Evolutionary conservation across 306 rosid genomes (phyloP).

Genomic region (Inga laurina): DNA sequence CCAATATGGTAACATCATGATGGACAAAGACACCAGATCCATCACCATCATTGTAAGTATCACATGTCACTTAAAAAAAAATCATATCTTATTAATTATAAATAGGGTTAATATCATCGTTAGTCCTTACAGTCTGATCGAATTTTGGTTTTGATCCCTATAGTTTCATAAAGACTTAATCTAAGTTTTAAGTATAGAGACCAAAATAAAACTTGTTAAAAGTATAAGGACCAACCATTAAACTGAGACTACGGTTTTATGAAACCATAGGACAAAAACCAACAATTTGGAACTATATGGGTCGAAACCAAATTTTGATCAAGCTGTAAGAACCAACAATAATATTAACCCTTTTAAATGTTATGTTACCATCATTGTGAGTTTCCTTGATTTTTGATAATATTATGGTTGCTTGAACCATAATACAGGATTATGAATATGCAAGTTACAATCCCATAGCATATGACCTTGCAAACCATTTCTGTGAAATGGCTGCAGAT

Average conservation of each 20-base stretch:
- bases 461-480: slow-evolving; percentile 69
- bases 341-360: background rate
- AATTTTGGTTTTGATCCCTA: too few relatives aligned
- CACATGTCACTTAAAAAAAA: background rate
- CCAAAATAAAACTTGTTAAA: too few relatives aligned
- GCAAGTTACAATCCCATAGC: slow-evolving; percentile 64
- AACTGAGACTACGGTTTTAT: too few relatives aligned
- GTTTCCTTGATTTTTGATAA: background rate
- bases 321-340: too few relatives aligned
- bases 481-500: slow-evolving; percentile 73
- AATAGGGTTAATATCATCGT: too few relatives aligned
- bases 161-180: too few relatives aligned
- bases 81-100: background rate
- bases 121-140: too few relatives aligned
- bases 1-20: slow-evolving; percentile 79
- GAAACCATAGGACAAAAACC: too few relatives aligned
- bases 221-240: too few relatives aligned
- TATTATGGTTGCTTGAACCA: background rate
- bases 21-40: slow-evolving; percentile 55
- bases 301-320: too few relatives aligned
- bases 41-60: slow-evolving; percentile 61
- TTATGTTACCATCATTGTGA: background rate
- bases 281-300: too few relatives aligned
- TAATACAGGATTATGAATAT: slow-evolving; percentile 42
- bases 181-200: too few relatives aligned